Evolutionary conservation across 305 asterid species (phyloP).

Genomic region (Fraxinus angustifolia): DNA sequence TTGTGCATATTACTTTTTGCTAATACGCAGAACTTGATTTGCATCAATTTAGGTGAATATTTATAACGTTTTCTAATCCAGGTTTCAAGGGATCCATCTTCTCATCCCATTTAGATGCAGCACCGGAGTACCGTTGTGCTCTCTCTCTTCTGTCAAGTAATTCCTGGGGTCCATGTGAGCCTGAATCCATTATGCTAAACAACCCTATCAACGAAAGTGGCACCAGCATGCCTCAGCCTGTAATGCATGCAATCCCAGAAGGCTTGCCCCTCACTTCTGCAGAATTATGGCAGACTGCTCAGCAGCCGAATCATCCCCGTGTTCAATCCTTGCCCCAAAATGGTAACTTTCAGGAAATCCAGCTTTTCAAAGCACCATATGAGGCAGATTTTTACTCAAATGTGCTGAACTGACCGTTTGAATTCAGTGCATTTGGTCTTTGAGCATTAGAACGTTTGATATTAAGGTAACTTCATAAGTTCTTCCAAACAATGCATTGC

Average conservation of each 20-base stretch:
- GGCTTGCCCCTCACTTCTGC: constrained; percentile 42
- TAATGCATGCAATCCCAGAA: constrained; percentile 41
- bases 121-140: constrained; percentile 69
- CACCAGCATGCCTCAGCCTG: constrained; percentile 31
- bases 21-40: background rate
- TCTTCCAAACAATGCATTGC: background rate
- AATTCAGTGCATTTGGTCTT: background rate
- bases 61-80: constrained; percentile 11
- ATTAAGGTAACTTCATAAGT: background rate
- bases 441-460: background rate
- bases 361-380: constrained; percentile 37
- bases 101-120: constrained; percentile 45
- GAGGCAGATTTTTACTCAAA: constrained; percentile 46
- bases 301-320: constrained; percentile 27
- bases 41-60: background rate
- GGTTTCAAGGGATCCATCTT: constrained; percentile 57
- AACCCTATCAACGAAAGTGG: constrained; percentile 30
- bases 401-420: constrained; percentile 26
- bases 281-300: constrained; percentile 40
- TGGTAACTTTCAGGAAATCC: constrained; percentile 42
- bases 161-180: constrained; percentile 58
- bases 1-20: background rate
- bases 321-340: constrained; percentile 25
- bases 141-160: constrained; percentile 99
- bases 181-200: constrained; percentile 37